These are phyloP conservation scores for Calonectria naviculata DNA, from an alignment of 2,329 filamentous ascomycete species.

Conservation along the genomic window DNA sequence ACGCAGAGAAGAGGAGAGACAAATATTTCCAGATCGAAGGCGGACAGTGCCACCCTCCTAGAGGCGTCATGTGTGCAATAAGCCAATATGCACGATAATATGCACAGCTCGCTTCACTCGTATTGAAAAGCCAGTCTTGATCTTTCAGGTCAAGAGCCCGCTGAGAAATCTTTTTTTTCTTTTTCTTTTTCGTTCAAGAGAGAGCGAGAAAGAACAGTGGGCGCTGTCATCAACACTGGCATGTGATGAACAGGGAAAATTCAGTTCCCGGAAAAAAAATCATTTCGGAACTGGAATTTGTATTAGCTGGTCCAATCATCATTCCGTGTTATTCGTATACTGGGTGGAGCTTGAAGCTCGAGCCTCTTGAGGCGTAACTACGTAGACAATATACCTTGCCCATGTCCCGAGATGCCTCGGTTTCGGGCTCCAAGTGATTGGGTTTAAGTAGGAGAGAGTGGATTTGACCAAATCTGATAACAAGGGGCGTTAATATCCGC, in stretches of 20 bases:
- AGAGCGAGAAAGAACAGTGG: too few relatives aligned
- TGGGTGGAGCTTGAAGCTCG: not conserved
- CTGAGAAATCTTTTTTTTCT: not conserved
- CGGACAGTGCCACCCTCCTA: too few relatives aligned
- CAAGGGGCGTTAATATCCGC: not conserved
- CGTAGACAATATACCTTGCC: not conserved
- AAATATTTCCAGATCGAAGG: too few relatives aligned
- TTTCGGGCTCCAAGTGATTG: not conserved
- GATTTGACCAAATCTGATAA: too few relatives aligned
- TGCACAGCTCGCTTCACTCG: too few relatives aligned
- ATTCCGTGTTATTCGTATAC: not conserved
- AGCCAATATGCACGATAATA: too few relatives aligned
- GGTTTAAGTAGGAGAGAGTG: too few relatives aligned
- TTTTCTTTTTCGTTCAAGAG: too few relatives aligned
- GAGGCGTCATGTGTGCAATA: too few relatives aligned
- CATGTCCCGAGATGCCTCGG: not conserved
- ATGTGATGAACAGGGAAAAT: not conserved
- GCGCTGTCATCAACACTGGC: not conserved
- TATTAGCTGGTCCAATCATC: not conserved
- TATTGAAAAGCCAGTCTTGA: too few relatives aligned
- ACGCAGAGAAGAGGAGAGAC: too few relatives aligned
- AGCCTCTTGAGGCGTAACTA: not conserved
- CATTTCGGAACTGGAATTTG: not conserved
- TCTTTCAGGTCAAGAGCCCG: not conserved
- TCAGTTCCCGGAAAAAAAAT: not conserved